These are phyloP conservation scores for Miscanthus lutarioriparius DNA, from an alignment of 176 grass and related monocot genomes.

Conservation along the genomic window DNA sequence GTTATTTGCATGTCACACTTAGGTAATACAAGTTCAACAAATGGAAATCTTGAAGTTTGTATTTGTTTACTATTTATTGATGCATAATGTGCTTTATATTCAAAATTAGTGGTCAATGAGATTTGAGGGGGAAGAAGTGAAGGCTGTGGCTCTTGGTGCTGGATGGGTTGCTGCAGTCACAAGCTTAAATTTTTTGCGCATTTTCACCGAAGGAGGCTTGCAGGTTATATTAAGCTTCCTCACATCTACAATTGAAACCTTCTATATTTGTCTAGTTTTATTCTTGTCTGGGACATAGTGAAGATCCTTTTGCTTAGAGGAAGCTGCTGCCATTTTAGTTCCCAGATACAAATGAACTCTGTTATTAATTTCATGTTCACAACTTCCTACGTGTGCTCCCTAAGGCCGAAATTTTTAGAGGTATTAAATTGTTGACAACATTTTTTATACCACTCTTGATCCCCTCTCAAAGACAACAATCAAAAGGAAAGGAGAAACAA, in stretches of 20 bases:
- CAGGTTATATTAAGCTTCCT: slow-evolving; percentile 54
- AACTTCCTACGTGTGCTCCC: not conserved
- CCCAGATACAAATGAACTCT: not conserved
- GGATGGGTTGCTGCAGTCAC: slow-evolving; percentile 89
- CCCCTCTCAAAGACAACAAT: not conserved
- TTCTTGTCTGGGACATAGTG: not conserved
- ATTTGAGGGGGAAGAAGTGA: slow-evolving; percentile 93
- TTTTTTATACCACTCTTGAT: not conserved
- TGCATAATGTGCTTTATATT: slow-evolving; percentile 7
- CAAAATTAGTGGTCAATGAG: slow-evolving; percentile 91
- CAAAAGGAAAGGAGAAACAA: not conserved
- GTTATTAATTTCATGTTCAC: slow-evolving; percentile 2
- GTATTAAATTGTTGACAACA: not conserved
- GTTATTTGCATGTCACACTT: not conserved
- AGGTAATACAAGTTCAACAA: not conserved
- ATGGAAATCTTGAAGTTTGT: not conserved
- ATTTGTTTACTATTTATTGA: not conserved
- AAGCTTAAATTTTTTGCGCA: slow-evolving; percentile 76
- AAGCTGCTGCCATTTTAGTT: not conserved
- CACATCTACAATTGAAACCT: not conserved
- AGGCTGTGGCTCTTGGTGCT: slow-evolving; percentile 72
- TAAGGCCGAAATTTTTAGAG: not conserved
- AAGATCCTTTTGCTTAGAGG: not conserved
- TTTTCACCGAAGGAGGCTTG: slow-evolving; percentile 86
- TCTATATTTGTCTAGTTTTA: not conserved